Base-by-base conservation (phyloP, 306 rosid genomes). In the Pterocarpus santalinus region DNA sequence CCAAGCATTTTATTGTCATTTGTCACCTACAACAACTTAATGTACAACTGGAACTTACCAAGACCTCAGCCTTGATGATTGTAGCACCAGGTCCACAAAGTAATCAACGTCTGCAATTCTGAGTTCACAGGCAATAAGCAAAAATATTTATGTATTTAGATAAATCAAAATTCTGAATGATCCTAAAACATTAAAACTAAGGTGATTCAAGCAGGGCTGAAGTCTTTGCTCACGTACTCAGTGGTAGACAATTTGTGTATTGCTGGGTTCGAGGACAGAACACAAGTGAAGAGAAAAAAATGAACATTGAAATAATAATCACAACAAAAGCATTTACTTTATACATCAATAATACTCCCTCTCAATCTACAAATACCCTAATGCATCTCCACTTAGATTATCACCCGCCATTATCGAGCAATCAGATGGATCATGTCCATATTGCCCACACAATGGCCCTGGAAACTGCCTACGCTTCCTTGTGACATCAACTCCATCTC, bases 381-480 rank as follows among this genome's bases (percentile, higher is more conserved):
- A 86, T 62, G 83, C 82, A 75, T 90, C 94, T 77, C 81, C 94
- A 64, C 65, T 84, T 85, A 91, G 51, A 86, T 77, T 83, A 72
- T 86, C 89, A 46, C 81, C 77, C 2, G 83, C 93, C 85, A 86
- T 86, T 58, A 91, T 64, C 8, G 91, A 88, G 84, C 89, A 85
- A 73, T 89, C 89, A 30, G 92, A 84, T 47, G 81, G 86, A 80
- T 90, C 94, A 52, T 90, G 91, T 58, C 85, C 94, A 85, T 86
- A 89, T 34, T 88, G 93, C 39, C 72, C 91, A 87, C 94, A 93
- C 43, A 88, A 89, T 28, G 88, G 88, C 33, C 85, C 91, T 0
- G 93, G 76, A 69, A 87, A 88, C 80, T 88, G 89, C 66, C 97
- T 82, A 4, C 94, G 78, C 80, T 90, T 93, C 81, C 91, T 87